Conservation (phyloP, 139 green algal genomes). For the Pleodorina starrii region DNA sequence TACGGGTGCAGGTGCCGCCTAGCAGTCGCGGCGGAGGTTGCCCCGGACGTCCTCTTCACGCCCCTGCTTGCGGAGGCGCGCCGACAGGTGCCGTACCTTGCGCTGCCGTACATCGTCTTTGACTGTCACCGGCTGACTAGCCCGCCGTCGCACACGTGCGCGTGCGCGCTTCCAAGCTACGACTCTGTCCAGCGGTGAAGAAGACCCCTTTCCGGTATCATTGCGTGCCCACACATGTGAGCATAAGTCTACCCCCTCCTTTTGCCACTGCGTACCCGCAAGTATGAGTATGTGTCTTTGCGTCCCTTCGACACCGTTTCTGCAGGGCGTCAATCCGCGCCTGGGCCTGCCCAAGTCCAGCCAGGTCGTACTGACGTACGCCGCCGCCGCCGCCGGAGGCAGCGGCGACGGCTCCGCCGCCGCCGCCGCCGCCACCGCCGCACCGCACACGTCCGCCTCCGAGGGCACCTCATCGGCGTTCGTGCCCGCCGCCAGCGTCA, state of each 20-base stretch:
- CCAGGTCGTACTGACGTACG: not conserved
- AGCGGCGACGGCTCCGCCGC: not conserved
- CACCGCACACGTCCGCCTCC: not conserved
- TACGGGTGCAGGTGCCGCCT: slow-evolving; percentile 42
- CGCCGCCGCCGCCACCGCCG: not conserved
- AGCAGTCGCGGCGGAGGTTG: not conserved
- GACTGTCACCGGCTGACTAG: not conserved
- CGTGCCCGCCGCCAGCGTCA: not conserved
- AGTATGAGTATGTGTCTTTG: not conserved
- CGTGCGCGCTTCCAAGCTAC: not conserved
- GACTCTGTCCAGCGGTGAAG: not conserved
- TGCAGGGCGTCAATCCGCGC: slow-evolving; percentile 10
- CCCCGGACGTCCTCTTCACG: not conserved
- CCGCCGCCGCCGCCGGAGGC: not conserved
- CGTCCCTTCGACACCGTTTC: not conserved
- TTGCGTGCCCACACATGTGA: not conserved
- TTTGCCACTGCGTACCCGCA: not conserved
- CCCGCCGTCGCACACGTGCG: not conserved
- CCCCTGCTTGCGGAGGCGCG: not conserved
- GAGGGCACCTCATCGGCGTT: not conserved
- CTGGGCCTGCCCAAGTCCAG: not conserved
- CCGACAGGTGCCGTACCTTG: not conserved
- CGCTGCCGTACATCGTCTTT: not conserved
- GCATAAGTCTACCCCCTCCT: not conserved
- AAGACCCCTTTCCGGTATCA: not conserved